Base-by-base conservation (phyloP, 768 basidiomycete genomes). In the Ramaria sp. region DNA sequence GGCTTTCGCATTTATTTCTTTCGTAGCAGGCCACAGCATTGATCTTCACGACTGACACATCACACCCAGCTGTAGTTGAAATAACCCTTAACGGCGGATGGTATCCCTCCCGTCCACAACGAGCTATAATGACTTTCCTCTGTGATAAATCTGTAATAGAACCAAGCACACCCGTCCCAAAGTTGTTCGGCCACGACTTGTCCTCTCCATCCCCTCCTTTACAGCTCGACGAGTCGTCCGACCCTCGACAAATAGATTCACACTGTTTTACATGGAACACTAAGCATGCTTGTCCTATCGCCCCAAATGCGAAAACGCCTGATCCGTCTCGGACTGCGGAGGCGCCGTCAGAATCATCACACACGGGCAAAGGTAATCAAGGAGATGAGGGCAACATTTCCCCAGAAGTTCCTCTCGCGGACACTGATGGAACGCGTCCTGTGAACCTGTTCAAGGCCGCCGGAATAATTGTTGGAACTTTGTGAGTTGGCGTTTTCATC, bases 201-300 rank as follows among this genome's bases (percentile, higher is more conserved):
- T 20, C 27, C 3, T 12, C 5, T 9, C 24, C n/a, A 18, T 10
- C 5, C 3, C 3, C 50, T 15, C 30, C 4, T n/a, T 28, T 37
- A 5, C 10, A 15, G 48, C n/a, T 3, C 38, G 38, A n/a, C 27
- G 48, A 49, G 27, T 8, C 8, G 7, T 18, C 42, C 16, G 18
- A 18, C 8, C 20, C 18, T 7, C 20, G 9, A 18, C n/a, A 32
- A 32, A 25, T 25, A 24, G 15, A 28, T 4, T 16, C 52, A 2
- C 52, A 53, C 25, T 10, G 13, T 25, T 53, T 53, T 43, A 53
- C 39, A 24, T 53, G 52, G 52, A 5, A 22, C 25, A 43, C 52
- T 16, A 41, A 44, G n/a, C n/a, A 53, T 44, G 52, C 52, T 5
- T 53, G 52, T 27, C 52, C 52, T 28, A 30, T 51, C n/a, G n/a